Percentiles rank a stretch among this genome's conserved stretches.
Conservation (phyloP, 768 basidiomycete genomes). For the Amanita rubescens region DNA sequence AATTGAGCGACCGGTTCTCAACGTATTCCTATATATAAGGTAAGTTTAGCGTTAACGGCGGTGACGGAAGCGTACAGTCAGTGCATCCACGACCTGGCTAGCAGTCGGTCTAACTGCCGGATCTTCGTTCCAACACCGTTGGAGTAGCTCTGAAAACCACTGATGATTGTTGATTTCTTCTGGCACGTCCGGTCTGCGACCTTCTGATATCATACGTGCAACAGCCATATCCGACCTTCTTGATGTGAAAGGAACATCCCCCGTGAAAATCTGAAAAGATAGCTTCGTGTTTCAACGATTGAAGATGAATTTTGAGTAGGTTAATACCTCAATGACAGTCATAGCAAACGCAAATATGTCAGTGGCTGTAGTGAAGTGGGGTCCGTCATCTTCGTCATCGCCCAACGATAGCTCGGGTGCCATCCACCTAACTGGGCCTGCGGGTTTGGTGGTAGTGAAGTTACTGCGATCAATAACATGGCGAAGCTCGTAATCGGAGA, state of each 20-base stretch:
- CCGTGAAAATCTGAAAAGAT: neutral
- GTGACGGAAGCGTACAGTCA: no score
- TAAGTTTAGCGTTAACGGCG: no score
- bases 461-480: neutral
- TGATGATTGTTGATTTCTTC: neutral
- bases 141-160: neutral
- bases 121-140: neutral
- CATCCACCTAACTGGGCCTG: neutral
- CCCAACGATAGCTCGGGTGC: neutral
- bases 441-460: neutral
- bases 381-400: neutral
- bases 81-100: neutral
- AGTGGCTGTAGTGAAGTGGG: neutral
- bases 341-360: neutral
- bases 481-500: neutral
- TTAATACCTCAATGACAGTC: neutral
- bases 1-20: no score
- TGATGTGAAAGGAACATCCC: neutral
- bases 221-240: neutral
- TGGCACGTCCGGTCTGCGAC: neutral
- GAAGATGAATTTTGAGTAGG: neutral
- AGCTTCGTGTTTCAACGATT: neutral
- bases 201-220: neutral
- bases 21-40: no score
- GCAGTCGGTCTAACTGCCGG: neutral